Percentiles rank a stretch among this genome's conserved stretches.
phyloP scores from a whole-genome alignment of 805 yeast genomes.

The Yarrowia sp. region DNA sequence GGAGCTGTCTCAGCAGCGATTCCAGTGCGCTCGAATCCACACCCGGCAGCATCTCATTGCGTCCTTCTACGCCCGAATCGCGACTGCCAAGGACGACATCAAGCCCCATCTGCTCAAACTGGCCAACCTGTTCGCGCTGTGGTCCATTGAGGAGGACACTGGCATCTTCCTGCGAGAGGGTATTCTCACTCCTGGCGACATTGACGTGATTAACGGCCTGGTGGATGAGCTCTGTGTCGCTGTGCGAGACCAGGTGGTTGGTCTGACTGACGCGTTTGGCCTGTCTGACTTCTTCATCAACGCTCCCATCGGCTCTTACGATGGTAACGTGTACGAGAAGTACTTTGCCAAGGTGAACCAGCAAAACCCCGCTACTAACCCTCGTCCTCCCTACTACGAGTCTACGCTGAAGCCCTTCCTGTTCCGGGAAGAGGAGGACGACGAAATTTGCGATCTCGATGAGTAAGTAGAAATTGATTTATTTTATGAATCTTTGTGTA shows the following conservation, averaged over 20 bases:
- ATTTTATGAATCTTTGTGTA: too few species aligned
- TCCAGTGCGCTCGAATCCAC: constrained; percentile 43
- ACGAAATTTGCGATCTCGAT: constrained; percentile 24
- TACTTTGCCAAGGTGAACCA: constrained; percentile 63
- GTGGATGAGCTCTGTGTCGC: constrained; percentile 49
- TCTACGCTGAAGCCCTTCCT: constrained; percentile 40
- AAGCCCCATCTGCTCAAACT: constrained; percentile 52
- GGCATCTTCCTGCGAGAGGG: constrained; percentile 67
- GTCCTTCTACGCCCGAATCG: constrained; percentile 41
- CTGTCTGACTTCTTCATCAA: constrained; percentile 74
- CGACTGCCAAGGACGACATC: constrained; percentile 43
- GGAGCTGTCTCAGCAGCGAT: constrained; percentile 43
- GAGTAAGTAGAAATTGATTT: background rate
- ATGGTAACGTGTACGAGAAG: constrained; percentile 80
- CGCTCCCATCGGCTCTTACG: constrained; percentile 73
- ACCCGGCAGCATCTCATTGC: constrained; percentile 42
- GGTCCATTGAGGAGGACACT: constrained; percentile 68
- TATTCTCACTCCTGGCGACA: constrained; percentile 51
- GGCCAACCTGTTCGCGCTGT: constrained; percentile 61
- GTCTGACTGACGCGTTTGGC: constrained; percentile 76
- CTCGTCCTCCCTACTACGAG: constrained; percentile 59
- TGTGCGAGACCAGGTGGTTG: constrained; percentile 64
- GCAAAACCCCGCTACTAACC: constrained; percentile 42
- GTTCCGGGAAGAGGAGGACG: constrained; percentile 35
- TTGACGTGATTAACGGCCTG: constrained; percentile 45